These are phyloP conservation scores for Ophiognomonia clavigignenti-juglandacearum DNA, from an alignment of 2,329 filamentous ascomycete species.

Conservation along the genomic window DNA sequence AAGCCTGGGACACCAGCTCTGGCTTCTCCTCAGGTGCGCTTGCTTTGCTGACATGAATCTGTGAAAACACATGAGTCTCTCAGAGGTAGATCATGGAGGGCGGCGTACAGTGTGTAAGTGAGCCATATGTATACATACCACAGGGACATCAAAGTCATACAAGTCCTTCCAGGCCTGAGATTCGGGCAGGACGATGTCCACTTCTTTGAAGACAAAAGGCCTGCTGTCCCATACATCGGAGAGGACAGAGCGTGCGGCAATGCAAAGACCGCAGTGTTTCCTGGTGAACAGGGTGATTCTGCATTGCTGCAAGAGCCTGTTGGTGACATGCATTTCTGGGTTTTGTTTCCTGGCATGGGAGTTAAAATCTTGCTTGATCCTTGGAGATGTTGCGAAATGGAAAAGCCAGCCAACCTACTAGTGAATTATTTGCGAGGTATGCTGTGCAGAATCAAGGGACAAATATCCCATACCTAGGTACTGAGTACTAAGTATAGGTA, in stretches of 20 bases:
- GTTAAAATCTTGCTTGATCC: no score
- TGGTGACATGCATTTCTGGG: slow-evolving; percentile 45
- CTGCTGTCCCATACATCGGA: slow-evolving; percentile 62
- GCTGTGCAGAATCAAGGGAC: no score
- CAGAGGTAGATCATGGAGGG: background rate
- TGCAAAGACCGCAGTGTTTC: slow-evolving; percentile 66
- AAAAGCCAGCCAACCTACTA: no score
- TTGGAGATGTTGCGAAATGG: no score
- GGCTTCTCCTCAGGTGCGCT: slow-evolving; percentile 46
- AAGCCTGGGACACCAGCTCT: slow-evolving; percentile 50
- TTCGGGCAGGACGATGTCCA: slow-evolving; percentile 62
- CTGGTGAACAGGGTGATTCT: slow-evolving; percentile 74
- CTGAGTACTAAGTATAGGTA: no score
- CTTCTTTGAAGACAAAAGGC: slow-evolving; percentile 64
- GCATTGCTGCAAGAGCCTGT: slow-evolving; percentile 46
- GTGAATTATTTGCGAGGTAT: no score
- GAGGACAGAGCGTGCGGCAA: slow-evolving; percentile 62
- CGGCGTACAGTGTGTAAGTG: background rate
- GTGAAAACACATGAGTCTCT: background rate
- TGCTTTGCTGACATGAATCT: slow-evolving; percentile 61
- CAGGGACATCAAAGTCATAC: slow-evolving; percentile 79
- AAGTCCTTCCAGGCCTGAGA: slow-evolving; percentile 63
- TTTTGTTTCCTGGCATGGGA: background rate
- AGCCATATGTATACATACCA: slow-evolving; percentile 46
- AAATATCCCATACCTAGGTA: no score